These are phyloP conservation scores for Lenwebbia sp. DNA, from an alignment of 345 rosid species.

Conservation along the genomic window DNA sequence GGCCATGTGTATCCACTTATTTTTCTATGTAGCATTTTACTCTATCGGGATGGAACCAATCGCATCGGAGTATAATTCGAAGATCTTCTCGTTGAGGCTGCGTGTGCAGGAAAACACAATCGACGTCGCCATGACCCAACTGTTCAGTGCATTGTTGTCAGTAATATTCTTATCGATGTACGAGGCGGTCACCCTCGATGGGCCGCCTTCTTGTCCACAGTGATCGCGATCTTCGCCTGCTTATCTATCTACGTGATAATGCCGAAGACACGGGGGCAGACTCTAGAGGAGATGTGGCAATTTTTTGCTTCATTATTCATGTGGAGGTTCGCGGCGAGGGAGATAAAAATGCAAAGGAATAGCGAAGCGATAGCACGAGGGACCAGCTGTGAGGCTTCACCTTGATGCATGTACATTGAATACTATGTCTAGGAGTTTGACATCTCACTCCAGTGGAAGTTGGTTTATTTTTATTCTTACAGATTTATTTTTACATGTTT, in stretches of 20 bases:
- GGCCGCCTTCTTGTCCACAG: conserved; percentile 50
- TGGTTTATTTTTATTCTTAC: no score
- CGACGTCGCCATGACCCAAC: conserved; percentile 51
- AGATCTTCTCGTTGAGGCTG: conserved; percentile 70
- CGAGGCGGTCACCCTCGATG: conserved; percentile 47
- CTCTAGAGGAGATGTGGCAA: conserved; percentile 57
- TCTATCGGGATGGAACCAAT: not conserved
- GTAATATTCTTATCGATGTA: conserved; percentile 38
- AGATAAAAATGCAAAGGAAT: no score
- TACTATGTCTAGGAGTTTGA: no score
- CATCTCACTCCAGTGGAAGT: no score
- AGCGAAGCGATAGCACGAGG: not conserved
- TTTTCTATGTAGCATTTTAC: no score
- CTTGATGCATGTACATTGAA: no score
- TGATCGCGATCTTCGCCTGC: conserved; percentile 36
- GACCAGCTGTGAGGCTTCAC: not conserved
- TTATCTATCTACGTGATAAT: conserved; percentile 30
- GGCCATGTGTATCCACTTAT: no score
- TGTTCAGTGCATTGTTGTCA: conserved; percentile 52
- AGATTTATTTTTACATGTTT: no score
- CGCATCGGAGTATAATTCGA: conserved; percentile 64
- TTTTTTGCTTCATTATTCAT: conserved; percentile 33
- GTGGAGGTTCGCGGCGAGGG: conserved; percentile 26
- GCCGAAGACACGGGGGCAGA: conserved; percentile 68
- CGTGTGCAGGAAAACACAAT: conserved; percentile 68